Base-by-base conservation (phyloP, 2,329 filamentous ascomycete species). In the Ceratocystis cubensis region DNA sequence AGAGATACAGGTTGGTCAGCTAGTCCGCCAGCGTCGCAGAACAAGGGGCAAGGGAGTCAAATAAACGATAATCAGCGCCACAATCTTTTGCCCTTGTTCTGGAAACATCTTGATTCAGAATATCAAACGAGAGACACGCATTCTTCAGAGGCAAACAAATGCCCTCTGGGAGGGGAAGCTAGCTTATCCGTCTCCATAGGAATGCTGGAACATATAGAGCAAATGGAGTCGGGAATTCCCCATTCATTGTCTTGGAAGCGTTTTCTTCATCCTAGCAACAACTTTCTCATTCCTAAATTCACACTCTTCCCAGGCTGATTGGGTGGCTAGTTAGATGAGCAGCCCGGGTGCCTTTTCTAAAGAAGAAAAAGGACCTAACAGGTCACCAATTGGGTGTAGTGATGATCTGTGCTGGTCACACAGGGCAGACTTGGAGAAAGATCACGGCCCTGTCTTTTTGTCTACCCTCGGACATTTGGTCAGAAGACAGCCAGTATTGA, bases 111-210 rank as follows among this genome's bases (percentile, higher is more conserved):
- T 37, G 6, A 20, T n/a, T 37, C 30, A n/a, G n/a, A 30, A 15
- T 20, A 59, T 17, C 56, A 59, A 59, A 30, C 56, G 56, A 59
- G 56, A 59, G n/a, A 59, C 56, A 59, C 28, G 28, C 56, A 59
- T 59, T 59, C 56, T 59, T 59, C 56, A 59, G 17, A 59, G 28
- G 56, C 56, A 59, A 59, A 10, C 33, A 53, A 53, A 28, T 28
- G 17, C 20, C 22, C 10, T 41, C 3, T 41, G 13, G 37, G 13
- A 41, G 10, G 3, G 37, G 13, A 10, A 41, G 37, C 37, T 15
- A 15, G 37, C 37, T 41, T 41, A 15, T 41, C 20, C 7, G 10
- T 53, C 22, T 13, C 8, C 22, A 53, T 10, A 28, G 48, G 48
- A 28, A 15, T 41, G 37, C 37, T 41, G 10, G 37, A 33, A 33